Evolutionary conservation across 257 asterid species (phyloP), one percentile per base, ranked within the genome.

Genomic region (Ehretia macrophylla): DNA sequence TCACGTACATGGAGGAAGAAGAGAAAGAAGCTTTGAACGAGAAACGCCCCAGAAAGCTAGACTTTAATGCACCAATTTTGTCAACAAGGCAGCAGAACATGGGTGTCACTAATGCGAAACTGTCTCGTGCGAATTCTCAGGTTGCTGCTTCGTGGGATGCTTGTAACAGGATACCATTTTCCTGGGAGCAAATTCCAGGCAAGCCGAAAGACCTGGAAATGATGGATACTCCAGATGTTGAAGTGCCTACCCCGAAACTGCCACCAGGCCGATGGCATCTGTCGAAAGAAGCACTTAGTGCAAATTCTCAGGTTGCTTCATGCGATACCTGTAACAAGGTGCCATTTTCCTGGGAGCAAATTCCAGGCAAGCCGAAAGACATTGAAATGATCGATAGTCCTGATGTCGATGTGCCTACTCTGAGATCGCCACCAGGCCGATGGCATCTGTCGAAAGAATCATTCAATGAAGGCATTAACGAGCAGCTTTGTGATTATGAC

Each of bases 341-440:
- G 20, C 95, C 97, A 5, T 89, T 89, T 62, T 89, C 89, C 14
- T 84, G 95, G 91, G 95, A 86, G 60, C 68, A 77, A 71, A 72
- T 67, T 51, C 89, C 97, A 1, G 95, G 90, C 14, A 81, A 82
- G 72, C 97, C 95, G 8, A 86, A 85, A 59, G 76, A 79, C 60
- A 54, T 13, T 5, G 60, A 56, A 3, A 5, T 32, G n/a, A 45
- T 17, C 10, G 66, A 62, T 2, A 39, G 19, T 0, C 19, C 14
- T 10, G 17, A 38, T 14, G 32, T 23, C 17, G 76, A 66, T 5
- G 40, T 47, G 16, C 51, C 51, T 3, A 52, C 79, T 32, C 89
- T 87, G 5, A 71, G 63, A 54, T 76, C 64, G 10, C 95, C 91
- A 0, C 90, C 97, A 0, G 75, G 78, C 46, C 60, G 77, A 68